Conservation (phyloP, 805 yeast genomes). For the Brettanomyces sp. region DNA sequence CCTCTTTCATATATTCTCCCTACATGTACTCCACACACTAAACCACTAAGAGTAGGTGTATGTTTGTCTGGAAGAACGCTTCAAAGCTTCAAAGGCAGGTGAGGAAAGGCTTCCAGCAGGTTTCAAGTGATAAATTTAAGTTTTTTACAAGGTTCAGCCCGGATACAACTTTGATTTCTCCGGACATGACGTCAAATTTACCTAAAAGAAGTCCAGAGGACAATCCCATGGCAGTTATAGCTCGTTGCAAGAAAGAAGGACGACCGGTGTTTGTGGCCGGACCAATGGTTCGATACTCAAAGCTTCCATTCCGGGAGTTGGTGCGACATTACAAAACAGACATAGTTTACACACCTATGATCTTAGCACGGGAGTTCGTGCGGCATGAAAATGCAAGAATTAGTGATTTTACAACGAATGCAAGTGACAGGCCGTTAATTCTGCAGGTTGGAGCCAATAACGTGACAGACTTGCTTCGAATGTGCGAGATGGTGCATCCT, state of each 20-base stretch:
- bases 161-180: too few species aligned
- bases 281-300: conserved; percentile 96
- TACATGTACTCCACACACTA: too few species aligned
- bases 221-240: conserved; percentile 45
- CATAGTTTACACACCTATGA: conserved; percentile 93
- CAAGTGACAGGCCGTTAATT: conserved; percentile 57
- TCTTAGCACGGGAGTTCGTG: conserved; percentile 89
- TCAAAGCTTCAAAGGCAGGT: too few species aligned
- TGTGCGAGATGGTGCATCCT: conserved; percentile 83
- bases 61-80: too few species aligned
- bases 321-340: conserved; percentile 68
- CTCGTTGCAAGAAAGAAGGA: conserved; percentile 34
- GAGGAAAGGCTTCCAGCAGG: too few species aligned
- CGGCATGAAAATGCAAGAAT: conserved; percentile 71
- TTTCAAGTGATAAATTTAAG: too few species aligned
- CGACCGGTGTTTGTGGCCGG: conserved; percentile 68
- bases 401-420: conserved; percentile 79
- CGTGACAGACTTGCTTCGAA: conserved; percentile 68
- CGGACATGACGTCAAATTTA: background rate
- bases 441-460: conserved; percentile 90
- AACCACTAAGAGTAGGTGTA: too few species aligned
- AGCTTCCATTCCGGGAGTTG: conserved; percentile 80
- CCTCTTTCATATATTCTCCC: too few species aligned
- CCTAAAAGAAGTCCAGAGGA: conserved; percentile 31
- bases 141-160: too few species aligned